Base-by-base conservation (phyloP, 202 grass and related monocot genomes). In the Zoysia matrella region DNA sequence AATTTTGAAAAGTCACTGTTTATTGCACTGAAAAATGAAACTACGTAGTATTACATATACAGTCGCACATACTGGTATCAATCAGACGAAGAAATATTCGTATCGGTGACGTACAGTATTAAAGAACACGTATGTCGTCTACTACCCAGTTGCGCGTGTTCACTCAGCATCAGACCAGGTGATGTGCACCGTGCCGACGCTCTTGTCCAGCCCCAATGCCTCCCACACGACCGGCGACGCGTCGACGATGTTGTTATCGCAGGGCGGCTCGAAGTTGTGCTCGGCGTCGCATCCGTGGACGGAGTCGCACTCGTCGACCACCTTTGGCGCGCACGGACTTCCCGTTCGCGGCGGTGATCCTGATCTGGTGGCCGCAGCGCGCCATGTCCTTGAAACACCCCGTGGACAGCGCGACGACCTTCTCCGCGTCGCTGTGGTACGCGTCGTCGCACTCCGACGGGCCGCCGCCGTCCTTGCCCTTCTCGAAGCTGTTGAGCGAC, bases 291-390 rank as follows among this genome's bases (percentile, higher is more conserved):
- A 91, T 47, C 92, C 89, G 8, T 91, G 55, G 11, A 75, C 54
- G 4, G 86, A 94, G 80, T 91, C 89, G 40, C 91, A 89, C 80
- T 91, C 89, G 44, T 91, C 91, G 7, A 91, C 91, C 47, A 94
- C 91, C 63, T 86, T 22, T 89, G 40, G 86, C 80, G 2, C 65
- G n/a, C 11, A 84, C 67, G 5, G 82, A 85, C 3, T 56, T 76
- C 1, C 88, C 83, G 1, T 86, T 84, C 11, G 13, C 82, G 30
- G 30, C 30, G 2, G 13, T 63, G 65, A 93, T 90, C 74, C 65
- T 87, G 43, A 91, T 78, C 6, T n/a, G 70, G 74, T 79, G 76
- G 0, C 75, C 52, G 8, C 85, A 90, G 0, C 78, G 77, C 0
- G 69, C 62, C 71, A 68, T 89, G 51, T 80, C 48, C 44, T 3